phyloP scores from a whole-genome alignment of 176 grass and related monocot species.

The Lolium rigidum region DNA sequence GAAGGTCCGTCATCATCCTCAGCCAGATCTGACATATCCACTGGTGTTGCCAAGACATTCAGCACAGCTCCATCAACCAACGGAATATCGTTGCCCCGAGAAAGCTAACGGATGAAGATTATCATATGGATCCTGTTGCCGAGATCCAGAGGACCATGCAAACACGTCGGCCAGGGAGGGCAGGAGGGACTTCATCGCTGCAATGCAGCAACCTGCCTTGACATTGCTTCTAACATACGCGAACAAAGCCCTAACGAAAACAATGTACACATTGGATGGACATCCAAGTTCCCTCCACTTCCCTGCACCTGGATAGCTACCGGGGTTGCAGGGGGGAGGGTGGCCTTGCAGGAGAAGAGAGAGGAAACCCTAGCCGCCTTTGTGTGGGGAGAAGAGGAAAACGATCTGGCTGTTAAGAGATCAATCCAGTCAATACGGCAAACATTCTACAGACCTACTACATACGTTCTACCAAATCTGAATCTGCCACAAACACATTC shows the following conservation, averaged over 20 bases:
- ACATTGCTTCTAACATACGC: neutral
- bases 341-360: neutral
- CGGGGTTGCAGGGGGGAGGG: neutral
- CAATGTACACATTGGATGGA: neutral
- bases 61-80: neutral
- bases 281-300: neutral
- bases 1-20: slow-evolving; percentile 23
- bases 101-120: neutral
- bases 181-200: neutral
- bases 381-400: neutral
- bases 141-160: neutral
- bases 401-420: neutral
- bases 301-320: neutral
- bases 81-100: neutral
- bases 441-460: too few relatives aligned
- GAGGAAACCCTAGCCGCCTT: slow-evolving; percentile 21
- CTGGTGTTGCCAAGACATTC: slow-evolving; percentile 1
- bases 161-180: neutral
- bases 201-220: neutral
- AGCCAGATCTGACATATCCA: slow-evolving; percentile 12
- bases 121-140: neutral
- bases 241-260: neutral
- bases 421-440: neutral
- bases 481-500: neutral
- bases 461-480: too few relatives aligned